Conservation (phyloP, 495 filamentous ascomycete genomes). For the Neurospora sp. region DNA sequence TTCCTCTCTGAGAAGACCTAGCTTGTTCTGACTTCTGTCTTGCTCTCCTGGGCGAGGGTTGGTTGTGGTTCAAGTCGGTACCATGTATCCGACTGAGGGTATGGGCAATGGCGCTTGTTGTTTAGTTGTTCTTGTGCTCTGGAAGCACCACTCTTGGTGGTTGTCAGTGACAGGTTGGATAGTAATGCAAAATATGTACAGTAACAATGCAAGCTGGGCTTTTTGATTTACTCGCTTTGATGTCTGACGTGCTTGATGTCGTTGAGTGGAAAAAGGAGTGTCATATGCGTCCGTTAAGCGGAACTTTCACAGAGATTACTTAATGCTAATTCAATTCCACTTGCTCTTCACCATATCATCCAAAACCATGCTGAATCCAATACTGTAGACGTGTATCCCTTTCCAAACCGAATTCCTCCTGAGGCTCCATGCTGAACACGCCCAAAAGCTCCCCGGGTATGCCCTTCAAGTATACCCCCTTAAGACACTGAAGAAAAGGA, state of each 20-base stretch:
- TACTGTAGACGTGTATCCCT: neutral
- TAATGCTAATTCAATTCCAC: neutral
- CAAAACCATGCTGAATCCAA: neutral
- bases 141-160: neutral
- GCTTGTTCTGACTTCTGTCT: neutral
- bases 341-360: neutral
- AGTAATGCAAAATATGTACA: neutral
- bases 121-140: neutral
- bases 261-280: neutral
- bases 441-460: too few relatives aligned
- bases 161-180: neutral
- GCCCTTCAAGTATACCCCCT: too few relatives aligned
- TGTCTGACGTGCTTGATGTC: neutral
- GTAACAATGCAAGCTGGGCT: neutral
- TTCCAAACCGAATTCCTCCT: neutral
- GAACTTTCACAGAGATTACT: neutral
- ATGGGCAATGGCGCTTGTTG: neutral
- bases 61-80: neutral
- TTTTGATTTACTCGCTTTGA: neutral
- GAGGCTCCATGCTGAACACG: neutral
- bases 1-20: too few relatives aligned
- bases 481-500: too few relatives aligned
- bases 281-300: neutral
- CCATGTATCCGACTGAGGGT: neutral
- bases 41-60: neutral